Evolutionary conservation across 2,329 filamentous ascomycete species (phyloP).

Genomic region (Eurotiales sp.): DNA sequence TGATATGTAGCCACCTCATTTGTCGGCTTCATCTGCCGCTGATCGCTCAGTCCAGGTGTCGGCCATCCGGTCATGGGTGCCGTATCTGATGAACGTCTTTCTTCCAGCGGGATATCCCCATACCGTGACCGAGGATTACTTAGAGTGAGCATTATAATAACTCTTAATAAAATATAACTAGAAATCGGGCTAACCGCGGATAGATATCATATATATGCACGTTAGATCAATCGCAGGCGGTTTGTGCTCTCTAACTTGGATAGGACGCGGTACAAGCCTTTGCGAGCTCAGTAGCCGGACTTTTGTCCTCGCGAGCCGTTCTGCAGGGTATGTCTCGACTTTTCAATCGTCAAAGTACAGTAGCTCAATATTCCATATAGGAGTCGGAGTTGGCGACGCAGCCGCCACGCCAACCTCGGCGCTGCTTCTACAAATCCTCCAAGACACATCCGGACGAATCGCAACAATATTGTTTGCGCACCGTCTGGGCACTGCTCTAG

Average conservation of each 20-base stretch:
- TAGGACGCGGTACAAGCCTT: constrained; percentile 42
- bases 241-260: neutral
- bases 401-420: constrained; percentile 74
- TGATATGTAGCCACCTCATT: constrained; percentile 8
- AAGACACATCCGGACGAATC: constrained; percentile 74
- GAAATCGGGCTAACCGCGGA: neutral
- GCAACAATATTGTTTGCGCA: constrained; percentile 86
- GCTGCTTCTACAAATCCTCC: constrained; percentile 75
- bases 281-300: constrained; percentile 39
- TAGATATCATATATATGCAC: constrained; percentile 66
- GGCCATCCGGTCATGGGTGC: constrained; percentile 32
- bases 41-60: constrained; percentile 21
- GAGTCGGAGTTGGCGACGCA: constrained; percentile 80
- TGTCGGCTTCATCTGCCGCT: constrained; percentile 17
- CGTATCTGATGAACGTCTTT: constrained; percentile 67
- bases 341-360: too few species aligned
- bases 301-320: constrained; percentile 78
- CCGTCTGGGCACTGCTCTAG: constrained; percentile 73
- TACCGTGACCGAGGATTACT: constrained; percentile 80
- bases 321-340: constrained; percentile 57
- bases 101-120: constrained; percentile 84
- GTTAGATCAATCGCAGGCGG: constrained; percentile 20
- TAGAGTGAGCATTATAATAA: constrained; percentile 60
- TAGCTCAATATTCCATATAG: too few species aligned
- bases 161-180: too few species aligned